A percentile compares a stretch with the other conserved stretches of the same genome.
phyloP scores from a whole-genome alignment of 208 protist genomes.

The Crithidia brevicula region DNA sequence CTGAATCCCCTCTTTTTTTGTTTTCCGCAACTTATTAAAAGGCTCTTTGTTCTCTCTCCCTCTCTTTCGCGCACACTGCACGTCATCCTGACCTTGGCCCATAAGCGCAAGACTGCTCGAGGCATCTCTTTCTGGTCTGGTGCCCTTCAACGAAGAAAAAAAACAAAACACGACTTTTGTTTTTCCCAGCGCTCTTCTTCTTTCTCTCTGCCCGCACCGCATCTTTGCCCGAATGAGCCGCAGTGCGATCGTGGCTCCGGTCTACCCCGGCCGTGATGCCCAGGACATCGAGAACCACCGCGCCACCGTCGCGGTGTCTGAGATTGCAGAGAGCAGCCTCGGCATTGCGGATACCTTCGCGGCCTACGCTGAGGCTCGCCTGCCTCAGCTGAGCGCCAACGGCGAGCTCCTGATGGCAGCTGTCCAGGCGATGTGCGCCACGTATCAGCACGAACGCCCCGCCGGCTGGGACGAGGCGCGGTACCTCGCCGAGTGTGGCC shows the following conservation, averaged over 20 bases:
- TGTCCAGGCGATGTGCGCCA: slow-evolving; percentile 37
- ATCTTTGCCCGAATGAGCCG: neutral
- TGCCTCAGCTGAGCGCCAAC: slow-evolving; percentile 52
- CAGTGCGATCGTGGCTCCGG: slow-evolving; percentile 43
- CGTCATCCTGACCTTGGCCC: too few relatives aligned
- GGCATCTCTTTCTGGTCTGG: too few relatives aligned
- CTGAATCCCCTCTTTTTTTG: too few relatives aligned
- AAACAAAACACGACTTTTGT: neutral
- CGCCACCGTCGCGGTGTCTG: slow-evolving; percentile 45
- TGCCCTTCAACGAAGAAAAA: too few relatives aligned
- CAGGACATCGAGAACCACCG: slow-evolving; percentile 79
- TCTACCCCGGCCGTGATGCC: slow-evolving; percentile 57
- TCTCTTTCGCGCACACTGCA: too few relatives aligned
- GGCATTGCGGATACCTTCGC: slow-evolving; percentile 75
- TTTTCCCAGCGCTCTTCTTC: neutral
- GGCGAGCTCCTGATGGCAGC: slow-evolving; percentile 39
- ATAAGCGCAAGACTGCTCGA: too few relatives aligned
- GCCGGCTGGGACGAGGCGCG: slow-evolving; percentile 77
- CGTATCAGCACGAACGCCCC: slow-evolving; percentile 70
- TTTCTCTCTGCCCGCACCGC: too few relatives aligned
- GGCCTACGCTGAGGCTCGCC: slow-evolving; percentile 68
- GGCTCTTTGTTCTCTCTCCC: too few relatives aligned
- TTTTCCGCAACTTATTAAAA: too few relatives aligned
- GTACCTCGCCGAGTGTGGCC: slow-evolving; percentile 66
- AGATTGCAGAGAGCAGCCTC: slow-evolving; percentile 69